Evolutionary conservation across 1,284 basidiomycete genomes (phyloP).

Genomic region (Leccinum brunneo-olivaceum): DNA sequence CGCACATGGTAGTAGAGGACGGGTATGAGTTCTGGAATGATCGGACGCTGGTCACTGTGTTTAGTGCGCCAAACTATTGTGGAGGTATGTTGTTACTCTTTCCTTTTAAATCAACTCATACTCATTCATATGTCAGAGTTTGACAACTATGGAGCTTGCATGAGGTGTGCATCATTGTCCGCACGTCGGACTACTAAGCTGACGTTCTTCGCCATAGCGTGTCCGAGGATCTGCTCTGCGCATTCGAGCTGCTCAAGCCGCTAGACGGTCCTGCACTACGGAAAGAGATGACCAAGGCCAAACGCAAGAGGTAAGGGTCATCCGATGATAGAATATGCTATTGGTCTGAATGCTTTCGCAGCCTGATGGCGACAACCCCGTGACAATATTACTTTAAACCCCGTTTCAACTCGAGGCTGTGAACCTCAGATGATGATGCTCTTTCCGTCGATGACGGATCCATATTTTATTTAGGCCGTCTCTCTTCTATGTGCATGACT

Average conservation of each 20-base stretch:
- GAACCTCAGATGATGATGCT: slow-evolving; percentile 5
- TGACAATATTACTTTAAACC: slow-evolving; percentile 14
- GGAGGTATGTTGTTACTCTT: slow-evolving; percentile 58
- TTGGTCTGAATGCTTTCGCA: slow-evolving; percentile 12
- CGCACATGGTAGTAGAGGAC: slow-evolving; percentile 99
- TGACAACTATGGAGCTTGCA: slow-evolving; percentile 96
- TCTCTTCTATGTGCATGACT: slow-evolving; percentile 23
- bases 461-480: slow-evolving; percentile 19
- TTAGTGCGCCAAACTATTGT: slow-evolving; percentile 96
- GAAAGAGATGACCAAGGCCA: slow-evolving; percentile 99
- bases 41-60: slow-evolving; percentile 95
- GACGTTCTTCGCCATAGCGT: slow-evolving; percentile 48
- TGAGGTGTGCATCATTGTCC: slow-evolving; percentile 53
- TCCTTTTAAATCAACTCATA: slow-evolving; percentile 8
- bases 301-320: slow-evolving; percentile 78
- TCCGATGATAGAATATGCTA: neutral
- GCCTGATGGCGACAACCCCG: slow-evolving; percentile 31
- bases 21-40: slow-evolving; percentile 99
- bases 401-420: slow-evolving; percentile 3
- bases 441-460: slow-evolving; percentile 9
- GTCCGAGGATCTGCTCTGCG: slow-evolving; percentile 94
- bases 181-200: slow-evolving; percentile 7
- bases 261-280: slow-evolving; percentile 91
- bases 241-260: slow-evolving; percentile 96
- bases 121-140: slow-evolving; percentile 56